Conservation (phyloP, 257 asterid genomes). For the Misopates orontium region DNA sequence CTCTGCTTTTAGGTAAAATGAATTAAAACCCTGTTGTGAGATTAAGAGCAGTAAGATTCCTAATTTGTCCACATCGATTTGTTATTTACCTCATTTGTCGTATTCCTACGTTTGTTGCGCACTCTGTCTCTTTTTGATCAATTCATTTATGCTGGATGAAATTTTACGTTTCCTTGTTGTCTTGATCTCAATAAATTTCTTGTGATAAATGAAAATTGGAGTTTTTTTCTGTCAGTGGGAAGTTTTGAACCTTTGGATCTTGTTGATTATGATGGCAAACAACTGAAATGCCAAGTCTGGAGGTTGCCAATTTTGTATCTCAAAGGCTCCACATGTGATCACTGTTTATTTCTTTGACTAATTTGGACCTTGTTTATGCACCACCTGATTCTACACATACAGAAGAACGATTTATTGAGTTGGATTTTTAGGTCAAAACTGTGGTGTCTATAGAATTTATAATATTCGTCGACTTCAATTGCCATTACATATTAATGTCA, state of each 20-base stretch:
- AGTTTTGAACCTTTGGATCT: neutral
- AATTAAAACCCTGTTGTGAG: conserved; percentile 2
- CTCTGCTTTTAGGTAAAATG: conserved; percentile 5
- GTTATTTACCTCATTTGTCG: neutral
- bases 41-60: conserved; percentile 10
- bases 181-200: neutral
- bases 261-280: neutral
- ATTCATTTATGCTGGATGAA: too few species aligned
- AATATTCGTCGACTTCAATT: conserved; percentile 8
- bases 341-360: neutral
- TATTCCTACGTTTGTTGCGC: neutral
- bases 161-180: too few species aligned
- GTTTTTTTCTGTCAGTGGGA: neutral
- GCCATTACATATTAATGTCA: neutral
- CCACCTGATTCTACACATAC: neutral
- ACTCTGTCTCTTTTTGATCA: too few species aligned
- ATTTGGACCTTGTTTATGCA: conserved; percentile 1
- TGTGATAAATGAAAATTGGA: conserved; percentile 16
- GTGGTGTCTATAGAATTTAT: neutral
- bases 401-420: conserved; percentile 1
- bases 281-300: neutral
- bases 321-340: neutral
- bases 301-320: conserved; percentile 3
- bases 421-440: conserved; percentile 5
- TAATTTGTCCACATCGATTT: conserved; percentile 12